Evolutionary conservation across 2,329 filamentous ascomycete genomes (phyloP).

Genomic region (Pestalotiopsis sp.): DNA sequence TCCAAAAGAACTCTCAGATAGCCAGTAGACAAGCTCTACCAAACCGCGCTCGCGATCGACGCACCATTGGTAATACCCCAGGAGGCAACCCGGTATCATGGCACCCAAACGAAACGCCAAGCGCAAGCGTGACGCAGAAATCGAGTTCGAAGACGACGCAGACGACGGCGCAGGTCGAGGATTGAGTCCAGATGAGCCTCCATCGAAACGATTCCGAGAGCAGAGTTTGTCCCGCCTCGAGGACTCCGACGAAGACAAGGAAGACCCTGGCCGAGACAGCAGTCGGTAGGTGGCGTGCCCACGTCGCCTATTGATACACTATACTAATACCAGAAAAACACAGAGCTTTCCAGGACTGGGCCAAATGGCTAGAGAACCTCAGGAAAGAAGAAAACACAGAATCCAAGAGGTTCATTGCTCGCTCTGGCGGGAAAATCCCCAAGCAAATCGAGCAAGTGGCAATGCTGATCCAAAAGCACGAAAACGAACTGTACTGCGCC

Average conservation of each 20-base stretch:
- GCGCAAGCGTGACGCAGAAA: conserved; percentile 17
- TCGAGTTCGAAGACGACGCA: conserved; percentile 18
- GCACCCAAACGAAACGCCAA: conserved; percentile 17
- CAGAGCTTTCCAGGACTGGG: conserved; percentile 27
- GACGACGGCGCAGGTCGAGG: conserved; percentile 13
- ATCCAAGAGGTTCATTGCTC: conserved; percentile 29
- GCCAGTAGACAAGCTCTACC: not conserved
- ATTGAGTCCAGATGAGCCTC: conserved; percentile 10
- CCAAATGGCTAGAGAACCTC: conserved; percentile 27
- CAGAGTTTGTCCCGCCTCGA: conserved; percentile 24
- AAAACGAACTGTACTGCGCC: conserved; percentile 28
- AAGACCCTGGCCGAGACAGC: conserved; percentile 25
- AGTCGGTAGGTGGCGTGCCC: conserved; percentile 17
- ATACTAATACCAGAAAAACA: not conserved
- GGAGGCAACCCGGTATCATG: conserved; percentile 13
- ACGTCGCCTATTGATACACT: not conserved
- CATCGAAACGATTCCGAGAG: not conserved
- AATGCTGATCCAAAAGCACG: conserved; percentile 22
- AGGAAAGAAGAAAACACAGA: conserved; percentile 26
- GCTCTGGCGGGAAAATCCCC: conserved; percentile 24
- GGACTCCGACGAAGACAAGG: conserved; percentile 26
- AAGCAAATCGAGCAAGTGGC: conserved; percentile 20
- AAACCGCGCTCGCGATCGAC: not conserved
- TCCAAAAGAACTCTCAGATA: not conserved
- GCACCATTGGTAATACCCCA: not conserved